Conservation (phyloP, 2,329 filamentous ascomycete genomes). For the Sporothrix pseudoabietina region DNA sequence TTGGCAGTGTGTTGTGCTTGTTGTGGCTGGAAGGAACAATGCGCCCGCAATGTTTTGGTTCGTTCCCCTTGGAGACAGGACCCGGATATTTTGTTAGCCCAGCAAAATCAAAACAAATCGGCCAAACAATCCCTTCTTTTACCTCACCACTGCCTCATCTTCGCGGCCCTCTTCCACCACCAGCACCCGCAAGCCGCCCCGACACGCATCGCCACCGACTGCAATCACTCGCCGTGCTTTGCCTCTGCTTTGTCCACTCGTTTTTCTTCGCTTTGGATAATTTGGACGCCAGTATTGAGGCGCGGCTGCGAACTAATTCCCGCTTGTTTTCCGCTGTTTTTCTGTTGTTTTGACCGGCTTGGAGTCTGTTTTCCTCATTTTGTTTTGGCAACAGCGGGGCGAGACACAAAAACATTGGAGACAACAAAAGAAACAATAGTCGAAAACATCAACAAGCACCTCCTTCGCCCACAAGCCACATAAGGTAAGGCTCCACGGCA, state of each 20-base stretch:
- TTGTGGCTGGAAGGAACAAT: constrained; percentile 31
- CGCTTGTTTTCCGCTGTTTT: constrained; percentile 16
- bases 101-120: constrained; percentile 38
- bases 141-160: constrained; percentile 23
- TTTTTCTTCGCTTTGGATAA: constrained; percentile 30
- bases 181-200: constrained; percentile 25
- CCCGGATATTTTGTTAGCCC: constrained; percentile 33
- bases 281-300: constrained; percentile 20
- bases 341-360: constrained; percentile 27
- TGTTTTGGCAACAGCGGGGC: constrained; percentile 28
- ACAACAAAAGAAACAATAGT: constrained; percentile 3
- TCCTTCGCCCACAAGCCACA: constrained; percentile 23
- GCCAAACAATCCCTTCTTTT: constrained; percentile 33
- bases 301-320: constrained; percentile 22
- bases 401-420: constrained; percentile 26
- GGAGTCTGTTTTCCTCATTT: constrained; percentile 25
- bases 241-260: background rate
- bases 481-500: constrained; percentile 29
- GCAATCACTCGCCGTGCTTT: constrained; percentile 18
- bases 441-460: constrained; percentile 31
- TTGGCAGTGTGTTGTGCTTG: constrained; percentile 29
- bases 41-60: constrained; percentile 34
- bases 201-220: constrained; percentile 14
- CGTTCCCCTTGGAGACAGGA: constrained; percentile 37
- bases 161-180: constrained; percentile 25